Evolutionary conservation across 2,329 filamentous ascomycete species (phyloP).

Genomic region (Cladosporium oxysporum): DNA sequence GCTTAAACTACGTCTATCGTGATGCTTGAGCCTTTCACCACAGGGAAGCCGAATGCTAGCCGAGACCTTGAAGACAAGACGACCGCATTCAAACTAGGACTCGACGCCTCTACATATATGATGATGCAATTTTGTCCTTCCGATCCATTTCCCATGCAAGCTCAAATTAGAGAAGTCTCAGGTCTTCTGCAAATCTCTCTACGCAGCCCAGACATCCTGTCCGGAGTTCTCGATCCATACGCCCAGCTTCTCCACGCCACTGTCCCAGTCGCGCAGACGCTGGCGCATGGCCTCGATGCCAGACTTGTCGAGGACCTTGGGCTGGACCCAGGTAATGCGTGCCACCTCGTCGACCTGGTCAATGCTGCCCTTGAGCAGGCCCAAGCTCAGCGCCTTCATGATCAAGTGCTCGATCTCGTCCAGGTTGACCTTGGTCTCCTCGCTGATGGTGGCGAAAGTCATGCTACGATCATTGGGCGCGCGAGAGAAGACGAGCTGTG

Average conservation of each 20-base stretch:
- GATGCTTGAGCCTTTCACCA: neutral
- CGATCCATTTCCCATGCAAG: neutral
- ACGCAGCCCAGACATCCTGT: conserved; percentile 94
- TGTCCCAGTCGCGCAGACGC: conserved; percentile 90
- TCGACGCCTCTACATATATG: neutral
- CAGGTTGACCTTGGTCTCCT: conserved; percentile 87
- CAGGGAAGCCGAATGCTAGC: neutral
- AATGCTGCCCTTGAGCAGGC: conserved; percentile 85
- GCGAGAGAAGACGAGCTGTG: conserved; percentile 92
- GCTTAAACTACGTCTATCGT: conserved; percentile 19
- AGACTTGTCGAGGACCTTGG: conserved; percentile 92
- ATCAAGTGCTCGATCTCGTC: conserved; percentile 97
- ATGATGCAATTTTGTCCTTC: neutral
- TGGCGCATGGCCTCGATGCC: conserved; percentile 92
- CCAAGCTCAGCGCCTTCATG: conserved; percentile 97
- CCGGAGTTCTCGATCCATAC: conserved; percentile 96
- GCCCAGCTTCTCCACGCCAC: conserved; percentile 90
- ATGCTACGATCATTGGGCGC: conserved; percentile 94
- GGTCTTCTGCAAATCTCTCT: neutral
- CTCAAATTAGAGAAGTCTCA: neutral
- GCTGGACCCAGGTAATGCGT: conserved; percentile 97
- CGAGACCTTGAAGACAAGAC: neutral
- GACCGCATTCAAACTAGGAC: neutral
- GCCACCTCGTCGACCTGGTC: conserved; percentile 95
- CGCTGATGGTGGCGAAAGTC: conserved; percentile 83